Evolutionary conservation across 345 rosid species (phyloP).

Genomic region (Populus simonii): DNA sequence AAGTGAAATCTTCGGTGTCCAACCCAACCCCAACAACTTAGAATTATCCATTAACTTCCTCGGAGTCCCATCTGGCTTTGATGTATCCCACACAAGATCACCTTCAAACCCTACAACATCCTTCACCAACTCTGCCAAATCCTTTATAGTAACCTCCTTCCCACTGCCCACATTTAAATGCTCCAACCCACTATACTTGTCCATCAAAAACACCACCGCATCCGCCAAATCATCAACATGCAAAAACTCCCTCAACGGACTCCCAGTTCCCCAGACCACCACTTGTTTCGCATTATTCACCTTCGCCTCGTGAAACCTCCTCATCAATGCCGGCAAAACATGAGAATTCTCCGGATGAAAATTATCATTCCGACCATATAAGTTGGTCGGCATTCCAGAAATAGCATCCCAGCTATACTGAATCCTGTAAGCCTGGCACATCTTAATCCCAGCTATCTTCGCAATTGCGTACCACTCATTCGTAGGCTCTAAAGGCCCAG

Average conservation of each 20-base stretch:
- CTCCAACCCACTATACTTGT: constrained; percentile 61
- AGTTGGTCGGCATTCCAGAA: constrained; percentile 91
- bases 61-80: constrained; percentile 91
- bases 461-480: constrained; percentile 96
- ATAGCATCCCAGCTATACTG: constrained; percentile 80
- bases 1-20: constrained; percentile 67
- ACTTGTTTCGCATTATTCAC: constrained; percentile 64
- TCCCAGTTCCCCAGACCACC: constrained; percentile 95
- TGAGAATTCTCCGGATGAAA: constrained; percentile 94
- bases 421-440: constrained; percentile 86
- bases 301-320: constrained; percentile 88
- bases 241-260: constrained; percentile 89
- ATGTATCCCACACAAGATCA: constrained; percentile 75
- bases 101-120: constrained; percentile 89
- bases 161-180: constrained; percentile 94
- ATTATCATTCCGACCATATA: constrained; percentile 85
- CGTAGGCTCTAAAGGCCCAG: constrained; percentile 84
- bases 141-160: constrained; percentile 84
- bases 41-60: constrained; percentile 97
- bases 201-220: constrained; percentile 79
- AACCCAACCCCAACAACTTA: constrained; percentile 68
- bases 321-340: constrained; percentile 85
- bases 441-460: constrained; percentile 88
- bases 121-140: constrained; percentile 84
- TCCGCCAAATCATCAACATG: constrained; percentile 97